phyloP scores from a whole-genome alignment of 1,284 basidiomycete species.

The Cystobasidiaceae sp. region DNA sequence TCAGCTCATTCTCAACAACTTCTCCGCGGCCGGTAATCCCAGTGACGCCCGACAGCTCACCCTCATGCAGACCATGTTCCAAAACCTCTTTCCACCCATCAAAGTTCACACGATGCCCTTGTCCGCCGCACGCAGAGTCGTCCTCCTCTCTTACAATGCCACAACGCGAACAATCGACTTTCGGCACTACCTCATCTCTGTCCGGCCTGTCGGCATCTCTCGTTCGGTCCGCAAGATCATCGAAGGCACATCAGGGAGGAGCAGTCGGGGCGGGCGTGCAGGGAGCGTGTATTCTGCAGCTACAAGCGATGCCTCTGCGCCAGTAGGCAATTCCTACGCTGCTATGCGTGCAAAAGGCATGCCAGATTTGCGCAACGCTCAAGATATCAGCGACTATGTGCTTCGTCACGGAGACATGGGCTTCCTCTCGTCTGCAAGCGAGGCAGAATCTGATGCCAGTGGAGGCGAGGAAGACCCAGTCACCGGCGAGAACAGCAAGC shows the following conservation, averaged over 20 bases:
- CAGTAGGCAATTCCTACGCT: neutral
- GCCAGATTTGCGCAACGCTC: slow-evolving; percentile 77
- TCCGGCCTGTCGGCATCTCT: slow-evolving; percentile 90
- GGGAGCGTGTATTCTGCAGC: slow-evolving; percentile 32
- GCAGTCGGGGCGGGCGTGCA: neutral
- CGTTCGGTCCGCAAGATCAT: slow-evolving; percentile 84
- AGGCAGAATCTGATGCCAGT: slow-evolving; percentile 55
- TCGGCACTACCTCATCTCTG: slow-evolving; percentile 90
- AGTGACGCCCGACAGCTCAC: slow-evolving; percentile 49
- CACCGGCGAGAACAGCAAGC: slow-evolving; percentile 55
- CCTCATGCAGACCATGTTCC: slow-evolving; percentile 53
- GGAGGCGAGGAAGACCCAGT: slow-evolving; percentile 68
- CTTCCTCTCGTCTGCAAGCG: slow-evolving; percentile 67
- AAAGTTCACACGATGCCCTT: slow-evolving; percentile 59
- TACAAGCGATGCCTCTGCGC: slow-evolving; percentile 48
- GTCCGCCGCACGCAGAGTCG: slow-evolving; percentile 80
- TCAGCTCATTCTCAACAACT: slow-evolving; percentile 52
- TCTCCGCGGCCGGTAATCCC: slow-evolving; percentile 50
- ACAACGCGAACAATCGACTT: slow-evolving; percentile 83
- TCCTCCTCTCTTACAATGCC: slow-evolving; percentile 86
- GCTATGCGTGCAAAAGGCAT: slow-evolving; percentile 47
- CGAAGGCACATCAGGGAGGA: slow-evolving; percentile 55
- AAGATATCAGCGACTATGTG: slow-evolving; percentile 93
- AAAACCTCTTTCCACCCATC: slow-evolving; percentile 54
- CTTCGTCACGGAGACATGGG: slow-evolving; percentile 49